Percentiles rank a stretch among this genome's conserved stretches.
phyloP scores from a whole-genome alignment of 1,284 basidiomycete genomes.

The Sporisorium graminicola region DNA sequence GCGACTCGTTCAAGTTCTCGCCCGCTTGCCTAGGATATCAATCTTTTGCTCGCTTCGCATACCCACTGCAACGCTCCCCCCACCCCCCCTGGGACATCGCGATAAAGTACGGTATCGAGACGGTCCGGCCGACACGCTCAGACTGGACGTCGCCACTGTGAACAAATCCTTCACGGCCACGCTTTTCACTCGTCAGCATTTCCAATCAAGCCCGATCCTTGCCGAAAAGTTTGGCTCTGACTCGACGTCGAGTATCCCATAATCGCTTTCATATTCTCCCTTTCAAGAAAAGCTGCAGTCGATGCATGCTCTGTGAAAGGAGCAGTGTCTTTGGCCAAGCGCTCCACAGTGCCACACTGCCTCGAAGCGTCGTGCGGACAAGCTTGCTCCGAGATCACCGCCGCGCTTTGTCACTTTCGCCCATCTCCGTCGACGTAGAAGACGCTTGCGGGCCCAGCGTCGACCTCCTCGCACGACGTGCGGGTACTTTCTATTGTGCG shows the following conservation, averaged over 20 bases:
- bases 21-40: background rate
- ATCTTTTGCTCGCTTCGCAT: background rate
- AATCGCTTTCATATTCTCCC: conserved; percentile 20
- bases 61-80: background rate
- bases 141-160: background rate
- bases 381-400: conserved; percentile 11
- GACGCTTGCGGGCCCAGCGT: background rate
- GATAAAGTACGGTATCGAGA: background rate
- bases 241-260: conserved; percentile 22
- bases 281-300: background rate
- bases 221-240: conserved; percentile 13
- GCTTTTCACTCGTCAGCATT: background rate
- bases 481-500: conserved; percentile 9
- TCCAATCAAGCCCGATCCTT: conserved; percentile 1
- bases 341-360: conserved; percentile 21
- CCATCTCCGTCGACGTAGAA: background rate
- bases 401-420: conserved; percentile 1
- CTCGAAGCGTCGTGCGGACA: conserved; percentile 8
- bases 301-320: conserved; percentile 19
- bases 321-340: conserved; percentile 11
- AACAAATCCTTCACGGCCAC: background rate
- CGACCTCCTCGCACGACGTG: conserved; percentile 1
- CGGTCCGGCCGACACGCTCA: background rate
- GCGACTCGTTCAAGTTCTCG: background rate
- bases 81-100: background rate